Conservation (phyloP, 1,284 basidiomycete genomes). For the Phellopilus nigrolimitatus region DNA sequence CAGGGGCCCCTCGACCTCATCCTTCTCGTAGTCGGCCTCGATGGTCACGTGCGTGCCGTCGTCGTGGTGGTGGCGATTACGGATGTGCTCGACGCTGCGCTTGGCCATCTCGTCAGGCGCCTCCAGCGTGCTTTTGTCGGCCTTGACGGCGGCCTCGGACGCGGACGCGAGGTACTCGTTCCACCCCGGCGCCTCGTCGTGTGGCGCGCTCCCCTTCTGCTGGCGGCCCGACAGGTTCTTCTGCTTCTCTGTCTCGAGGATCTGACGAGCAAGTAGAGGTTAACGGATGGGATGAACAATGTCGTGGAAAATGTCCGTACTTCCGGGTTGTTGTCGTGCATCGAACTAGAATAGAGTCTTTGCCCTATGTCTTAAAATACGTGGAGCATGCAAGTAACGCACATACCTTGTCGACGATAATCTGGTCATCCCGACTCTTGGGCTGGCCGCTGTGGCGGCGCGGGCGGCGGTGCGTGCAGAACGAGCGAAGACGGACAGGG, state of each 20-base stretch:
- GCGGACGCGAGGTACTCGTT: conserved; percentile 63
- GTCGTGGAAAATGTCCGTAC: conserved; percentile 33
- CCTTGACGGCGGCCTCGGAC: conserved; percentile 71
- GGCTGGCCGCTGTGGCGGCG: neutral
- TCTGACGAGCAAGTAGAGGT: conserved; percentile 28
- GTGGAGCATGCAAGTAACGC: neutral
- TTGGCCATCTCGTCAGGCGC: conserved; percentile 32
- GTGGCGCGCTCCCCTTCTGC: conserved; percentile 47
- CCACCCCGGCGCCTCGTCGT: conserved; percentile 66
- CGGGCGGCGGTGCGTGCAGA: neutral
- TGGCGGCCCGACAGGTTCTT: conserved; percentile 46
- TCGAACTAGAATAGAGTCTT: conserved; percentile 37
- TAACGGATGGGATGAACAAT: too few species aligned
- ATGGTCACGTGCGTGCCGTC: conserved; percentile 23
- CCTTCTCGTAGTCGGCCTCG: conserved; percentile 33
- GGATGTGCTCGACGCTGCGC: conserved; percentile 37
- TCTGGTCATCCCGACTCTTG: conserved; percentile 2
- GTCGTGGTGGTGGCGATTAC: conserved; percentile 32
- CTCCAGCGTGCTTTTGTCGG: conserved; percentile 31
- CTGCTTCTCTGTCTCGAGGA: conserved; percentile 53
- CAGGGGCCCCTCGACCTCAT: conserved; percentile 16
- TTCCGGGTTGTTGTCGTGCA: conserved; percentile 59
- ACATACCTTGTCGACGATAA: conserved; percentile 12
- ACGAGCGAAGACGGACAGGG: neutral
- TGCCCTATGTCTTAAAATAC: neutral